Evolutionary conservation across 1,284 basidiomycete genomes (phyloP).

Genomic region (Testicularia cyperi): DNA sequence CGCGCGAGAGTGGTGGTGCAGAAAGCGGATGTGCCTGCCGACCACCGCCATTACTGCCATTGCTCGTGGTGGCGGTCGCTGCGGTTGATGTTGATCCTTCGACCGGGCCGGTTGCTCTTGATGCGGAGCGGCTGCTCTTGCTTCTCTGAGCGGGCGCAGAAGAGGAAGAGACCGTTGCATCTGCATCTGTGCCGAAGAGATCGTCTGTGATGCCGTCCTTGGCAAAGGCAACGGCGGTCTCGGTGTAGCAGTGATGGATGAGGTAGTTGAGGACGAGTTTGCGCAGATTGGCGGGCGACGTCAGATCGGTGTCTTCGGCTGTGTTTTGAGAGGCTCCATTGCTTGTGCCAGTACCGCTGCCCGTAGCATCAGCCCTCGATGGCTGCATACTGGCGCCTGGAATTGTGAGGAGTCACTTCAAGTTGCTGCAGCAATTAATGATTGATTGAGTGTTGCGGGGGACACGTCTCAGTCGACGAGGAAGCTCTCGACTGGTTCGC

Average conservation of each 20-base stretch:
- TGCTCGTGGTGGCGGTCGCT: background rate
- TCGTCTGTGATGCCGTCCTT: conserved; percentile 64
- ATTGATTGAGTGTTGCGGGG: no score
- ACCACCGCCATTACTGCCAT: conserved; percentile 1
- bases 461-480: no score
- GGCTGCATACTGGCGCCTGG: conserved; percentile 13
- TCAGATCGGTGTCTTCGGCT: conserved; percentile 32
- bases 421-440: no score
- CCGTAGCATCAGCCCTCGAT: conserved; percentile 5
- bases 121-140: conserved; percentile 2
- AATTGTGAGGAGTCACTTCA: no score
- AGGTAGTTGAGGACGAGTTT: conserved; percentile 79
- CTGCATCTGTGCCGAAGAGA: conserved; percentile 11
- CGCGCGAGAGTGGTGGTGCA: conserved; percentile 42
- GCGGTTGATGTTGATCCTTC: no score
- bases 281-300: conserved; percentile 55
- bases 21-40: conserved; percentile 44
- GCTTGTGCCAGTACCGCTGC: conserved; percentile 2
- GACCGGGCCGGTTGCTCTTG: no score
- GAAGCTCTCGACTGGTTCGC: no score
- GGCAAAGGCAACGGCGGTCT: conserved; percentile 72
- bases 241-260: conserved; percentile 71
- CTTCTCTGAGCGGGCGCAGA: background rate
- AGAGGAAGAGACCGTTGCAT: conserved; percentile 3
- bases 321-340: conserved; percentile 3